Conservation (phyloP, 2,329 filamentous ascomycete genomes). For the Ustulina deusta region DNA sequence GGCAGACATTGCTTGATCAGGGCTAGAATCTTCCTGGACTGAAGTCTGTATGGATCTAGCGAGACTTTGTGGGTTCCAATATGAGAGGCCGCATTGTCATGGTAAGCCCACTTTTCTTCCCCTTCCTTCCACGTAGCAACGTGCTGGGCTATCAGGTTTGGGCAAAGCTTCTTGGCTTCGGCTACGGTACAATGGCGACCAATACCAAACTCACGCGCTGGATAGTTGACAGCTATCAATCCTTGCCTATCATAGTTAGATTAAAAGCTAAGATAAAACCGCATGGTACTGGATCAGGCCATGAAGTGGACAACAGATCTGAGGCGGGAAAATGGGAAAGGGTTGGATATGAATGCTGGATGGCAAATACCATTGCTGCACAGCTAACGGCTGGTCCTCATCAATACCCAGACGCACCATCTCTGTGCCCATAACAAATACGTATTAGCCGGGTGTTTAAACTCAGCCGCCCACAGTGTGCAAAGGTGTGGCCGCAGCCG, state of each 20-base stretch:
- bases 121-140: conserved; percentile 96
- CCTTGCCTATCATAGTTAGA: conserved; percentile 71
- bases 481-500: not conserved
- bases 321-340: not conserved
- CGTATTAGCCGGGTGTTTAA: conserved; percentile 18
- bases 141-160: conserved; percentile 86
- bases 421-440: conserved; percentile 56
- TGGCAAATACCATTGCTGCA: conserved; percentile 82
- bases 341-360: conserved; percentile 4
- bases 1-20: conserved; percentile 81
- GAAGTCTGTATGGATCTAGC: conserved; percentile 87
- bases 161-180: conserved; percentile 89
- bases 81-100: conserved; percentile 80
- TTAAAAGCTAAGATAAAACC: conserved; percentile 5
- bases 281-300: not conserved
- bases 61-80: conserved; percentile 94
- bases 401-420: conserved; percentile 84
- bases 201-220: conserved; percentile 84
- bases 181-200: conserved; percentile 80
- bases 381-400: conserved; percentile 84
- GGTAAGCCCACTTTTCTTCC: conserved; percentile 91
- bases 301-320: conserved; percentile 8
- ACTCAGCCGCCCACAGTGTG: not conserved
- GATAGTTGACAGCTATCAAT: conserved; percentile 96
- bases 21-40: conserved; percentile 85